Base-by-base conservation (phyloP, 345 rosid species). In the Aquilaria sinensis region DNA sequence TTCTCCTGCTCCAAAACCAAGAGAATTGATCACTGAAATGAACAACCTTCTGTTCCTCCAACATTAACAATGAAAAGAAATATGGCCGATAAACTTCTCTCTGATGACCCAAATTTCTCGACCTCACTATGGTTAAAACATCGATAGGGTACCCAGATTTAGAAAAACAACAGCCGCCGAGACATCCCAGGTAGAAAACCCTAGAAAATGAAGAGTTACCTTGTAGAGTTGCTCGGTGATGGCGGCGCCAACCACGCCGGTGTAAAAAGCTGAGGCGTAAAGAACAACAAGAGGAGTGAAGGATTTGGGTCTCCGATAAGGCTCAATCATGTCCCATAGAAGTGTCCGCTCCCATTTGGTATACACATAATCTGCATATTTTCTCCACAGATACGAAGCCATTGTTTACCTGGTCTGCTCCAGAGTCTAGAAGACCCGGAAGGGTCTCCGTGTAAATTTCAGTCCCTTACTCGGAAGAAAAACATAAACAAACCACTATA, bases 251-350 rank as follows among this genome's bases (percentile, higher is more conserved):
- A 85, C 33, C 31, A 94, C 97, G 3, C 96, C 96, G 3, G 99
- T 90, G 80, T 94, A 94, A 72, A 94, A 94, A 62, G 95, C 99
- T 32, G 91, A 77, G 2, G 76, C 63, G 53, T 88, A 90, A 78
- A 85, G 73, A 9, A 85, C 72, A 61, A 86, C 75, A 1, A 94
- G 74, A 70, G 95, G 81, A 10, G 69, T 88, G 73, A 94, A 88
- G 41, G 99, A 78, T 78, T 84, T 94, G 47, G 97, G 93, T 68
- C 85, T 83, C 55, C 87, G 72, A 63, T 86, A 88, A 0, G 87
- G 96, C 47, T 90, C 96, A 0, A 88, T 71, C 97, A 94, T 86
- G 66, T 82, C 87, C 99, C 97, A 94, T 2, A 90, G 78, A 65
- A 86, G 67, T 5, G 83, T 83, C 57, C 84, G 86, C 70, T 86